These are phyloP conservation scores for Cercis canadensis DNA, from an alignment of 306 rosid genomes.

Conservation along the genomic window DNA sequence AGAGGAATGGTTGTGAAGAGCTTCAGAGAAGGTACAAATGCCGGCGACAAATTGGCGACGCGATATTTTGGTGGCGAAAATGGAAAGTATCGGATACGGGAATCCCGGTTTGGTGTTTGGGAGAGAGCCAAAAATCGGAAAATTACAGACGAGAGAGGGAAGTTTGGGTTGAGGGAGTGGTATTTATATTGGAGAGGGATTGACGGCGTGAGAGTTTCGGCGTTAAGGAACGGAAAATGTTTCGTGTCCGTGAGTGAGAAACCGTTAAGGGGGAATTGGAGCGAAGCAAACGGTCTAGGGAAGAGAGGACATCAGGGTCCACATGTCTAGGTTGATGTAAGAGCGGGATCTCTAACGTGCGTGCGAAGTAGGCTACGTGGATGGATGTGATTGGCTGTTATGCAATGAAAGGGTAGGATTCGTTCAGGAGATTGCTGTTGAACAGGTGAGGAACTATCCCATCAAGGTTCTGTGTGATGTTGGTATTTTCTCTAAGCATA, in stretches of 20 bases:
- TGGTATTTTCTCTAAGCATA: not conserved
- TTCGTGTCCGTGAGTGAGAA: conserved; percentile 18
- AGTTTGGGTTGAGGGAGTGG: conserved; percentile 11
- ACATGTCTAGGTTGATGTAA: conserved; percentile 58
- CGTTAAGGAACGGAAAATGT: conserved; percentile 67
- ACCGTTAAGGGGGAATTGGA: conserved; percentile 34
- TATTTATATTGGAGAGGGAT: conserved; percentile 56
- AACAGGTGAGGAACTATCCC: conserved; percentile 32
- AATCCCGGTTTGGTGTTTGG: conserved; percentile 32
- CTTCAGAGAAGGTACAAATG: conserved; percentile 16
- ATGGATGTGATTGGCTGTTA: not conserved
- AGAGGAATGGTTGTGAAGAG: conserved; percentile 3
- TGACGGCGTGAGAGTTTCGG: conserved; percentile 52
- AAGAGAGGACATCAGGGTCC: conserved; percentile 63
- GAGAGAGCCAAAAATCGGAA: conserved; percentile 34
- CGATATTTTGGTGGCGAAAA: conserved; percentile 24
- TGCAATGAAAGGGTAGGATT: conserved; percentile 15
- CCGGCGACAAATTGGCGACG: conserved; percentile 17
- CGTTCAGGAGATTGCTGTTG: not conserved
- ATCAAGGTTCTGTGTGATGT: conserved; percentile 15
- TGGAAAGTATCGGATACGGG: conserved; percentile 31
- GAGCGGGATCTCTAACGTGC: conserved; percentile 38
- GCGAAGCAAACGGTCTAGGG: conserved; percentile 56
- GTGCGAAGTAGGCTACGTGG: conserved; percentile 44
- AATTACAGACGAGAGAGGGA: conserved; percentile 36